Evolutionary conservation across 441 rosid species (phyloP).

Genomic region (Adansonia grandidieri): DNA sequence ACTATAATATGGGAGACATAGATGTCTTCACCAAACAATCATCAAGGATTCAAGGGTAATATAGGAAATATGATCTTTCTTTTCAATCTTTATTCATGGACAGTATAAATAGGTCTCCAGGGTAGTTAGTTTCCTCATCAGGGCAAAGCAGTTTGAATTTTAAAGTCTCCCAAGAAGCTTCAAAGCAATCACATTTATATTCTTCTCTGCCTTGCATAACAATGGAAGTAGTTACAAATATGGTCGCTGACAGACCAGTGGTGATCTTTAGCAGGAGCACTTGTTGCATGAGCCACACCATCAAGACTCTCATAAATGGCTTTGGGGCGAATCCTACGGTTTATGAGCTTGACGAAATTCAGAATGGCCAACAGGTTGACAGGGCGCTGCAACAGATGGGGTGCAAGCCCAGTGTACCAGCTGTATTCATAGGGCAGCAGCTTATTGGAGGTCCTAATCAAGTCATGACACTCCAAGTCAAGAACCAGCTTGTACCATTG

Average conservation of each 20-base stretch:
- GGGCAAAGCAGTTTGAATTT: constrained; percentile 22
- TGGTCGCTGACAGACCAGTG: constrained; percentile 56
- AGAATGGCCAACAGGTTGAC: constrained; percentile 58
- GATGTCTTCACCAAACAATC: constrained; percentile 18
- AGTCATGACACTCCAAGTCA: constrained; percentile 58
- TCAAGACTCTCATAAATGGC: constrained; percentile 49
- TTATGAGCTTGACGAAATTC: constrained; percentile 62
- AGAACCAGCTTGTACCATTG: constrained; percentile 48
- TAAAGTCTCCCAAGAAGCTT: constrained; percentile 10
- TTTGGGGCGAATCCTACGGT: constrained; percentile 61
- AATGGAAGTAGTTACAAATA: constrained; percentile 47
- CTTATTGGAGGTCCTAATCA: constrained; percentile 69
- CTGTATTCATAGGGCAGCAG: constrained; percentile 64
- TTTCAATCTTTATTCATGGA: constrained; percentile 7
- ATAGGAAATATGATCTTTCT: constrained; percentile 23
- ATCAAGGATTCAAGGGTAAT: constrained; percentile 21
- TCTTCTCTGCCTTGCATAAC: neutral
- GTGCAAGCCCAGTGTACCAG: constrained; percentile 50
- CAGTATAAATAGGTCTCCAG: constrained; percentile 36
- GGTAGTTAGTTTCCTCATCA: constrained; percentile 17
- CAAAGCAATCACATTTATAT: neutral
- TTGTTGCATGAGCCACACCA: constrained; percentile 64
- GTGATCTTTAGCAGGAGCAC: constrained; percentile 73
- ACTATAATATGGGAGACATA: neutral
- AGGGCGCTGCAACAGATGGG: constrained; percentile 53